These are phyloP conservation scores for Paecilomyces sp. DNA, from an alignment of 2,329 filamentous ascomycete species.

Conservation along the genomic window DNA sequence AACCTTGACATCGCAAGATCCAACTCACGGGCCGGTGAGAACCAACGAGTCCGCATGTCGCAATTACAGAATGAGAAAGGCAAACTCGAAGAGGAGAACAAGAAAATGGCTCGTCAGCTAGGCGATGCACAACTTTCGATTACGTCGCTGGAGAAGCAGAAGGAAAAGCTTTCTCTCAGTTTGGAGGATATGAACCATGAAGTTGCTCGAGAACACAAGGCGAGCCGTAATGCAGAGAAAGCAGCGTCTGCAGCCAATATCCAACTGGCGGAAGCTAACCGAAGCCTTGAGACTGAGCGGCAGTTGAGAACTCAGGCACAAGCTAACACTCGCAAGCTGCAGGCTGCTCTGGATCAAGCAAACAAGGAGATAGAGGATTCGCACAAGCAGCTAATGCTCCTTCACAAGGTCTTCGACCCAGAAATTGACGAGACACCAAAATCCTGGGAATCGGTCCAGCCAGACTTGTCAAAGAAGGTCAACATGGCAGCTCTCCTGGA, in stretches of 20 bases:
- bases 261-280: conserved; percentile 82
- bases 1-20: conserved; percentile 92
- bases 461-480: conserved; percentile 59
- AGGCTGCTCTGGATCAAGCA: conserved; percentile 68
- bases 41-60: conserved; percentile 67
- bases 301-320: conserved; percentile 82
- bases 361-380: conserved; percentile 76
- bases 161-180: conserved; percentile 82
- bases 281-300: conserved; percentile 82
- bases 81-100: conserved; percentile 74
- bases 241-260: conserved; percentile 69
- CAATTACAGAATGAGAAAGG: conserved; percentile 76
- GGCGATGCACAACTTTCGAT: conserved; percentile 78
- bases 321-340: conserved; percentile 72
- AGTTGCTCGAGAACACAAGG: conserved; percentile 80
- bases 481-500: conserved; percentile 82
- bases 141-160: conserved; percentile 82
- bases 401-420: conserved; percentile 84
- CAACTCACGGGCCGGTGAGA: conserved; percentile 76
- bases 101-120: conserved; percentile 72
- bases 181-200: conserved; percentile 92
- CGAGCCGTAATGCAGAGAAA: conserved; percentile 84
- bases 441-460: conserved; percentile 61
- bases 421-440: conserved; percentile 59
- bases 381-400: conserved; percentile 67